A percentile compares a stretch with the other conserved stretches of the same genome.
Evolutionary conservation across 768 basidiomycete species (phyloP).

Genomic region (Mycena venus): DNA sequence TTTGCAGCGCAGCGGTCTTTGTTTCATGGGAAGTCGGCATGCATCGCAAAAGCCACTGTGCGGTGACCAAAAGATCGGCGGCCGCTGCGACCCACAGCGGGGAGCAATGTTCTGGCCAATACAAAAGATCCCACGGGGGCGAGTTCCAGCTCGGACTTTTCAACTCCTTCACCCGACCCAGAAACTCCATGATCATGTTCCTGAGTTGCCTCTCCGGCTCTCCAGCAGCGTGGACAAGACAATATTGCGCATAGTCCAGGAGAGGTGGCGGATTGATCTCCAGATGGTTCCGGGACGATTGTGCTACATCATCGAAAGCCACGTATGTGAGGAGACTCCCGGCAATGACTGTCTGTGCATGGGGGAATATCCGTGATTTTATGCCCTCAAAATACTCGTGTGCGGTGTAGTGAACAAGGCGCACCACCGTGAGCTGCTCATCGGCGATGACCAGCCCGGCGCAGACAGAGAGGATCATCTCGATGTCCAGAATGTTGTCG

Average conservation of each 20-base stretch:
- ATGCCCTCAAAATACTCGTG: background rate
- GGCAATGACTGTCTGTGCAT: background rate
- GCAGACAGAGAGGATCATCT: background rate
- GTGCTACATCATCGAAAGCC: background rate
- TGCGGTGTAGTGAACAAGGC: background rate
- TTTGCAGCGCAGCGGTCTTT: background rate
- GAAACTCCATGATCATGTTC: background rate
- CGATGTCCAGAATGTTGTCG: background rate
- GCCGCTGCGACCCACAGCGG: background rate
- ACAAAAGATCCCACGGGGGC: background rate
- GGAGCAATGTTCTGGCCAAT: background rate
- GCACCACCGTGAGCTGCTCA: background rate
- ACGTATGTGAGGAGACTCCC: background rate
- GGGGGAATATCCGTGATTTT: background rate
- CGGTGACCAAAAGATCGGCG: background rate
- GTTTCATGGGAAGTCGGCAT: background rate
- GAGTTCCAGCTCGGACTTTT: background rate
- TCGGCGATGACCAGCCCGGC: background rate
- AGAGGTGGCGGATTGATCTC: background rate
- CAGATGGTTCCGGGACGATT: background rate
- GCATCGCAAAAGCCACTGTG: background rate
- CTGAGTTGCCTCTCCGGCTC: background rate
- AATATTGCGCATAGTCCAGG: background rate
- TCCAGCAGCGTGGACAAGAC: background rate
- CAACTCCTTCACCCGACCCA: background rate